Base-by-base conservation (phyloP, 73 alveolate species). In the Diophrys appendiculata region DNA sequence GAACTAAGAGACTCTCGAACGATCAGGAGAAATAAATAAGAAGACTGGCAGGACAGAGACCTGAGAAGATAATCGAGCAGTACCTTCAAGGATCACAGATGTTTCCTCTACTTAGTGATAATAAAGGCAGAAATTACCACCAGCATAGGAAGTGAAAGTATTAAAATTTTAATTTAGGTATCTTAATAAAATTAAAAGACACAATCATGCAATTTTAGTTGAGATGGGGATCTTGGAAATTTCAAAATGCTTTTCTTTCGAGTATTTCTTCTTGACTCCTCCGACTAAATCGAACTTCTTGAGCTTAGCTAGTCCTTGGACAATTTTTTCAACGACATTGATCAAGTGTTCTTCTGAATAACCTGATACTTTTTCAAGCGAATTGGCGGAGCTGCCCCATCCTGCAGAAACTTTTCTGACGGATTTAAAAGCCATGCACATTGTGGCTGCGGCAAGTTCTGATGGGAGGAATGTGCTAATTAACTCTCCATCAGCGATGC, bases 361-460 rank as follows among this genome's bases (percentile, higher is more conserved):
- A 33, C 93, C 94, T 65, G 95, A 82, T 32, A 54, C 74, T 70
- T 90, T 69, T 69, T 78, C 91, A 78, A 90, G 71, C 67, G 79
- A 87, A 72, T 74, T 74, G 87, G 88, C 83, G 33, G 65, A 31
- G 33, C 65, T 34, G 1, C 65, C 26, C 90, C 95, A 86, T 22
- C 76, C 82, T 24, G 64, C 83, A 27, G 82, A 80, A 33, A 24
- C 24, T 24, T 87, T 90, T 88, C 83, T 81, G 54, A 91, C 78
- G 34, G 86, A 76, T 80, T 90, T 90, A 68, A 84, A 87, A 8
- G 96, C 83, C n/a, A 92, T 69, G 52, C 84, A 76, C 69, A 91
- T 75, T 35, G 93, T 80, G 35, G 96, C 90, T 1, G 89, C 81
- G 56, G 98, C 96, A 29, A 91, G 81, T 64, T 74, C 65, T 55